These are phyloP conservation scores for Maudiozyma bulderi DNA, from an alignment of 805 yeast genomes.

Conservation along the genomic window DNA sequence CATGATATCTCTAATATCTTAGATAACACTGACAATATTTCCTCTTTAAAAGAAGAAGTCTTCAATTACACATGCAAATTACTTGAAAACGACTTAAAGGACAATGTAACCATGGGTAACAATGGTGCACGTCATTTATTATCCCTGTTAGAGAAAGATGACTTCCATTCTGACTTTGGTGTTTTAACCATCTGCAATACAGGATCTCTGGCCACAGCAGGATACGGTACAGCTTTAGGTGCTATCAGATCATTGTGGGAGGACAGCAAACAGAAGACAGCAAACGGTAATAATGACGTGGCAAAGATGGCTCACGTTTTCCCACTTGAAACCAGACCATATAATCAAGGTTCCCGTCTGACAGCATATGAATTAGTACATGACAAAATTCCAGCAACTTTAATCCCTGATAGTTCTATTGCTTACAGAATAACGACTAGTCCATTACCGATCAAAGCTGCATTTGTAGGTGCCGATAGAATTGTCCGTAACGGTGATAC, in stretches of 20 bases:
- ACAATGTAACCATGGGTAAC: constrained; percentile 69
- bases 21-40: constrained; percentile 21
- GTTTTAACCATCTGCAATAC: constrained; percentile 92
- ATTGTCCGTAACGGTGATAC: constrained; percentile 90
- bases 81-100: constrained; percentile 67
- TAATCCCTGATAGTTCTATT: constrained; percentile 88
- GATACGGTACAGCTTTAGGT: constrained; percentile 95
- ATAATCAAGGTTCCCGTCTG: constrained; percentile 89
- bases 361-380: constrained; percentile 85
- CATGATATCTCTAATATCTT: constrained; percentile 29
- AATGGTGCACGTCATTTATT: constrained; percentile 68
- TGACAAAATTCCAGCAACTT: constrained; percentile 78
- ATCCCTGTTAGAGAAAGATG: constrained; percentile 35
- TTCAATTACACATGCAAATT: constrained; percentile 42
- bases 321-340: constrained; percentile 92
- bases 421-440: constrained; percentile 51
- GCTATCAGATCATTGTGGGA: constrained; percentile 66
- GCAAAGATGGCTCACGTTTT: constrained; percentile 61
- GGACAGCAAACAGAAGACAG: constrained; percentile 23
- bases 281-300: constrained; percentile 15
- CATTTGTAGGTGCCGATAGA: constrained; percentile 93
- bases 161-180: constrained; percentile 57
- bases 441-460: constrained; percentile 65
- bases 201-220: constrained; percentile 94
- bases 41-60: constrained; percentile 24